These are phyloP conservation scores for Porphyrellus sp. DNA, from an alignment of 1,284 basidiomycete genomes.

Conservation along the genomic window DNA sequence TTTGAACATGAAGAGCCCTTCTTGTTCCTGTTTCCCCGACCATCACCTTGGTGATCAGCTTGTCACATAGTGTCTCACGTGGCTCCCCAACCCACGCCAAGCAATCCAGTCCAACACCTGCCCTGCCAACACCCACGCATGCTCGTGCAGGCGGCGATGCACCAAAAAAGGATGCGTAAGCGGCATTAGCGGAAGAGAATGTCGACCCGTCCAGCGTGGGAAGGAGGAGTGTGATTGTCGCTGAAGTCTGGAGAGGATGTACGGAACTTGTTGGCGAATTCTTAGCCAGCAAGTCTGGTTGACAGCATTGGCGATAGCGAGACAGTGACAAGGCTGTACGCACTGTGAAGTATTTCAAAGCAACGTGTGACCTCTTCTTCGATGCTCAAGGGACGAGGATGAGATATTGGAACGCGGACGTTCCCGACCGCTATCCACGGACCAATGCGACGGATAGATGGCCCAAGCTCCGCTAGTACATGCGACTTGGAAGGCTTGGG, in stretches of 20 bases:
- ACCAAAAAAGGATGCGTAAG: conserved; percentile 84
- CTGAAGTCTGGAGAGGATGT: conserved; percentile 51
- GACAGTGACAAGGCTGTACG: conserved; percentile 5
- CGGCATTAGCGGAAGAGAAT: conserved; percentile 73
- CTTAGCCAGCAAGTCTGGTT: conserved; percentile 14
- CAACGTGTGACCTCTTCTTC: conserved; percentile 65
- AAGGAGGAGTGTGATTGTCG: conserved; percentile 83
- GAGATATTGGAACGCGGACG: conserved; percentile 38
- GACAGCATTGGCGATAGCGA: conserved; percentile 3
- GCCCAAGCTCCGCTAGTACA: conserved; percentile 9
- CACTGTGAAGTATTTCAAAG: conserved; percentile 59
- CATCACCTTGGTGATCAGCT: conserved; percentile 30
- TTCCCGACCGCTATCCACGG: conserved; percentile 61
- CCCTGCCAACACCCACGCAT: conserved; percentile 71
- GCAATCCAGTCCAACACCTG: conserved; percentile 72
- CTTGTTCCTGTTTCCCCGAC: conserved; percentile 37
- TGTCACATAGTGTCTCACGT: neutral
- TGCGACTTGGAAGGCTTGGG: neutral
- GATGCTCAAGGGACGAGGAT: conserved; percentile 44
- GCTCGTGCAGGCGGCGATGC: conserved; percentile 90
- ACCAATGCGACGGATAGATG: conserved; percentile 31
- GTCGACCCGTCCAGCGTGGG: conserved; percentile 66
- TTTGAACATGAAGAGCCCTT: conserved; percentile 88
- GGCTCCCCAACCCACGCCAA: conserved; percentile 53
- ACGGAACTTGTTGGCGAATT: neutral